A percentile compares a stretch with the other conserved stretches of the same genome.
Conservation (phyloP, 2,329 filamentous ascomycete genomes). For the Sphaerulina populicola region DNA sequence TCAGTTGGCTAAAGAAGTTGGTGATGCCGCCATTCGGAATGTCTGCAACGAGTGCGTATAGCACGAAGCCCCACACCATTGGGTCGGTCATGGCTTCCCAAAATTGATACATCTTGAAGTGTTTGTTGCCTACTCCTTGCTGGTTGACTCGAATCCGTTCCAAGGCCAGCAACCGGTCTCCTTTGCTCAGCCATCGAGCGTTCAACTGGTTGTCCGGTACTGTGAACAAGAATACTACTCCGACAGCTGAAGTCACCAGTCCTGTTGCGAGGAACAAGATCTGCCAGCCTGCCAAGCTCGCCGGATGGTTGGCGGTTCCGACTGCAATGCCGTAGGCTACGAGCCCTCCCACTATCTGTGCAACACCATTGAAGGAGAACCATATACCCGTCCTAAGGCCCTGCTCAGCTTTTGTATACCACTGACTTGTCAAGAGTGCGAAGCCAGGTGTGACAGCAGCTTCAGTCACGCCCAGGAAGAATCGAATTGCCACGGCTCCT, state of each 20-base stretch:
- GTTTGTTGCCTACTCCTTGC: constrained; percentile 58
- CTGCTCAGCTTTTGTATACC: constrained; percentile 65
- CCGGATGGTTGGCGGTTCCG: constrained; percentile 48
- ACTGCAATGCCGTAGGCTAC: constrained; percentile 57
- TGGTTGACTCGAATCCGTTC: constrained; percentile 67
- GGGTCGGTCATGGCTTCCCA: constrained; percentile 51
- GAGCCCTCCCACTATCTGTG: constrained; percentile 55
- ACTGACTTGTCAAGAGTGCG: constrained; percentile 59
- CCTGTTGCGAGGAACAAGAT: constrained; percentile 46
- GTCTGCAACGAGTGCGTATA: constrained; percentile 49
- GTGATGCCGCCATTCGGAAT: constrained; percentile 52
- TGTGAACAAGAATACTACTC: constrained; percentile 39
- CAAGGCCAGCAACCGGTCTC: constrained; percentile 59
- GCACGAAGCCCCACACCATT: constrained; percentile 53
- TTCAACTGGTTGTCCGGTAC: constrained; percentile 55
- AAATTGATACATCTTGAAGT: constrained; percentile 48
- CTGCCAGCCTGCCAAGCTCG: constrained; percentile 56
- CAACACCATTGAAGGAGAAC: constrained; percentile 60
- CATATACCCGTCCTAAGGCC: constrained; percentile 55
- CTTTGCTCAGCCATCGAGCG: constrained; percentile 54
- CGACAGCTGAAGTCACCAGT: constrained; percentile 36
- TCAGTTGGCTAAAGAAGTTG: constrained; percentile 56
- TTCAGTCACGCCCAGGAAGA: constrained; percentile 62
- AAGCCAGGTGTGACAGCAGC: constrained; percentile 62
- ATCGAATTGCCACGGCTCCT: constrained; percentile 56